phyloP scores from a whole-genome alignment of 2,329 filamentous ascomycete species.

The Beauveria rudraprayagi region DNA sequence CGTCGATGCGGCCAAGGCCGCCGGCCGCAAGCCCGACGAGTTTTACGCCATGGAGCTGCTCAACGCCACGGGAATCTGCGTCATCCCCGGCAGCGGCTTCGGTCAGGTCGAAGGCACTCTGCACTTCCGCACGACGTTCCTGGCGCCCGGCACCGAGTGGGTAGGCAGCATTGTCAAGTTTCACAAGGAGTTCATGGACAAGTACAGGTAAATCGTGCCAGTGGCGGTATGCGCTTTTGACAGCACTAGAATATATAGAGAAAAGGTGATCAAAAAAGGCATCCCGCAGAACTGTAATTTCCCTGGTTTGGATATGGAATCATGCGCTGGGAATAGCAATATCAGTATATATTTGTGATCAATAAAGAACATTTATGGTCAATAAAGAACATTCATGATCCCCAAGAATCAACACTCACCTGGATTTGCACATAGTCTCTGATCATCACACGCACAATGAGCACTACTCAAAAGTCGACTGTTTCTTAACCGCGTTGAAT shows the following conservation, averaged over 20 bases:
- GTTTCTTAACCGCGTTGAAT: neutral
- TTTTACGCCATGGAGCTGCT: constrained; percentile 90
- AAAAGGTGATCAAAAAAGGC: neutral
- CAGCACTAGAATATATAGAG: neutral
- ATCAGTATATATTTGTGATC: neutral
- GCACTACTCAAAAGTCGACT: neutral
- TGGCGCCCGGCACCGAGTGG: constrained; percentile 95
- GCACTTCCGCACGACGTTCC: constrained; percentile 94
- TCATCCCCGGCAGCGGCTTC: constrained; percentile 87
- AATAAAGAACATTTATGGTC: neutral
- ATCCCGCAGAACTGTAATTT: neutral
- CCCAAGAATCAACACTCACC: neutral
- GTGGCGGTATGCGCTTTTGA: neutral
- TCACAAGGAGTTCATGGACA: constrained; percentile 81
- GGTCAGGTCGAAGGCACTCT: constrained; percentile 85
- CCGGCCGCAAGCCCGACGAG: constrained; percentile 73
- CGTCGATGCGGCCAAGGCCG: constrained; percentile 62
- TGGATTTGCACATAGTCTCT: neutral
- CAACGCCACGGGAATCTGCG: constrained; percentile 88
- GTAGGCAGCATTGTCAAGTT: constrained; percentile 80
- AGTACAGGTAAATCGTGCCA: constrained; percentile 48
- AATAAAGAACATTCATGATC: neutral
- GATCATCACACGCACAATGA: neutral
- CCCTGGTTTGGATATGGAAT: constrained; percentile 1
- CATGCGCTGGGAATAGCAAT: neutral